phyloP scores from a whole-genome alignment of 805 yeast genomes.

The Ogataea trehalophila region DNA sequence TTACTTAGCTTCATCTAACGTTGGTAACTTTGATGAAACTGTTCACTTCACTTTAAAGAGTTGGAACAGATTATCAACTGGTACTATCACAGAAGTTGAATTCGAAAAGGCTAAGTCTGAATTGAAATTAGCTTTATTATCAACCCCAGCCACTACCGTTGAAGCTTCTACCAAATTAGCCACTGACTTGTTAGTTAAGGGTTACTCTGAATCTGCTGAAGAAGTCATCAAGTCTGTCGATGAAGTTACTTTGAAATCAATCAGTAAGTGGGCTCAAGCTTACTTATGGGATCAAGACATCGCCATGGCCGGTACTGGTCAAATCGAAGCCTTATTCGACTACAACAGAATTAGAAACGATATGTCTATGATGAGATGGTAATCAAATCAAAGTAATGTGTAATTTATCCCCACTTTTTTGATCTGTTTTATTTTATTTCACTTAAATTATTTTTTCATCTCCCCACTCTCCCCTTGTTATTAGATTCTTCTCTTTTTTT shows the following conservation, averaged over 20 bases:
- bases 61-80: slow-evolving; percentile 78
- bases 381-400: slow-evolving; percentile 12
- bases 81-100: slow-evolving; percentile 69
- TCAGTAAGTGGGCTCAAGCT: slow-evolving; percentile 70
- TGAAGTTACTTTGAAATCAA: slow-evolving; percentile 51
- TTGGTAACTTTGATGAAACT: slow-evolving; percentile 63
- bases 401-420: neutral
- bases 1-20: slow-evolving; percentile 58
- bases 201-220: slow-evolving; percentile 55
- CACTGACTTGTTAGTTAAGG: slow-evolving; percentile 51
- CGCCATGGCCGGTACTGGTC: slow-evolving; percentile 80
- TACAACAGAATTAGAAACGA: slow-evolving; percentile 84
- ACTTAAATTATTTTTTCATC: neutral
- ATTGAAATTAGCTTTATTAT: slow-evolving; percentile 59
- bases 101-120: slow-evolving; percentile 72
- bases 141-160: slow-evolving; percentile 39
- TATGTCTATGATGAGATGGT: slow-evolving; percentile 87
- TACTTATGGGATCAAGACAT: slow-evolving; percentile 81
- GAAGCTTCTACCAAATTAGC: slow-evolving; percentile 53
- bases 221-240: slow-evolving; percentile 63
- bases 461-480: too few species aligned
- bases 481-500: too few species aligned
- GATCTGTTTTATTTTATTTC: neutral
- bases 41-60: slow-evolving; percentile 78
- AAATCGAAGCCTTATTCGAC: slow-evolving; percentile 78